phyloP scores from a whole-genome alignment of 2,329 filamentous ascomycete genomes.

The Fusarium sp. region DNA sequence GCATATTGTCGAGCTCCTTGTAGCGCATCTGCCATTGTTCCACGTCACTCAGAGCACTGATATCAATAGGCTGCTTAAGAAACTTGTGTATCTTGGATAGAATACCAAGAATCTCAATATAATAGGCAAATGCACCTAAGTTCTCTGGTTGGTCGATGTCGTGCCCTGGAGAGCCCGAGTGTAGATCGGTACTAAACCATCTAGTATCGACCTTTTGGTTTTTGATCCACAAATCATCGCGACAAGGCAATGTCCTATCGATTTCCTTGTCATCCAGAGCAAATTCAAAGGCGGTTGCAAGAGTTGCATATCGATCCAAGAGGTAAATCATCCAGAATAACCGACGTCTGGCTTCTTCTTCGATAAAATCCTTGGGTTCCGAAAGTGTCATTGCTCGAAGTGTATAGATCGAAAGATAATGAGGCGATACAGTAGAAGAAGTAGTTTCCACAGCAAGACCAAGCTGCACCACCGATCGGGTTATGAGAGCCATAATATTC shows the following conservation, averaged over 20 bases:
- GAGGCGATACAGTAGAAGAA: constrained; percentile 81
- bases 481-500: constrained; percentile 92
- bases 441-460: constrained; percentile 87
- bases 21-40: constrained; percentile 92
- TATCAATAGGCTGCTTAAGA: constrained; percentile 89
- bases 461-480: constrained; percentile 87
- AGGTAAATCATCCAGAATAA: constrained; percentile 97
- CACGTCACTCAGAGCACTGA: constrained; percentile 84
- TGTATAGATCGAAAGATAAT: constrained; percentile 89
- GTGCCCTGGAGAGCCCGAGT: constrained; percentile 66
- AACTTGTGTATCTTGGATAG: constrained; percentile 90
- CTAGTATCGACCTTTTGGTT: constrained; percentile 87
- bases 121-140: constrained; percentile 88
- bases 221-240: constrained; percentile 86
- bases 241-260: constrained; percentile 86
- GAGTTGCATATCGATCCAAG: constrained; percentile 89
- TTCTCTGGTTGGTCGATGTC: constrained; percentile 80
- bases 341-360: constrained; percentile 86
- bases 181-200: constrained; percentile 76
- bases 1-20: constrained; percentile 82
- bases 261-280: constrained; percentile 91
- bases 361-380: constrained; percentile 86
- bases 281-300: constrained; percentile 93
- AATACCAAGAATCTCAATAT: constrained; percentile 90
- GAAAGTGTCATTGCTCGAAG: constrained; percentile 86